These are phyloP conservation scores for Solanum phureja DNA, from an alignment of 257 asterid genomes.

Conservation along the genomic window DNA sequence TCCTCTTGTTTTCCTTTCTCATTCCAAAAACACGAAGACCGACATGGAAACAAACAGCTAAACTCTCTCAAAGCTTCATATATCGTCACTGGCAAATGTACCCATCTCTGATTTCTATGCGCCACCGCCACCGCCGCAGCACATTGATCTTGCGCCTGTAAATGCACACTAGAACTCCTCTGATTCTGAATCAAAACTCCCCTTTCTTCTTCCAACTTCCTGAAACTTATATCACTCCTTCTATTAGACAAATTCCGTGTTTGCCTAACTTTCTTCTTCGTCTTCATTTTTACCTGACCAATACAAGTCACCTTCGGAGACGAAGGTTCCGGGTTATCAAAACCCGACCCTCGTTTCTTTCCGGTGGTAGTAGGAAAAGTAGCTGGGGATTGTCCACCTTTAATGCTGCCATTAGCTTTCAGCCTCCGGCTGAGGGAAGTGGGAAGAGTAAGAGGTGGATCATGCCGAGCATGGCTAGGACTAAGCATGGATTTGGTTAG, in stretches of 20 bases:
- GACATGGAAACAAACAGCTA: conserved; percentile 77
- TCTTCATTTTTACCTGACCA: conserved; percentile 87
- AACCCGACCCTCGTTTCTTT: conserved; percentile 47
- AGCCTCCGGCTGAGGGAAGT: conserved; percentile 81
- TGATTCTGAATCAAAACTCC: conserved; percentile 4
- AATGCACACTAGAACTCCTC: conserved; percentile 27
- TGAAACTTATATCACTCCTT: conserved; percentile 45
- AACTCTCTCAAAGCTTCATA: conserved; percentile 74
- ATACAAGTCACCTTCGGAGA: conserved; percentile 97
- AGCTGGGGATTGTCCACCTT: conserved; percentile 66
- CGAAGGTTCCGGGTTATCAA: conserved; percentile 88
- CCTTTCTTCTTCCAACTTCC: conserved; percentile 31
- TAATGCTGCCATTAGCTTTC: conserved; percentile 59
- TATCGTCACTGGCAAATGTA: conserved; percentile 71
- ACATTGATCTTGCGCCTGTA: conserved; percentile 38
- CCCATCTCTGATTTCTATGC: conserved; percentile 84
- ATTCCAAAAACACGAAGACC: conserved; percentile 45
- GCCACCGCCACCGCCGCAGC: conserved; percentile 15
- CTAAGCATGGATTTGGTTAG: conserved; percentile 39
- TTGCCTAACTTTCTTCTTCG: conserved; percentile 66
- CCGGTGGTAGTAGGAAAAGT: conserved; percentile 30
- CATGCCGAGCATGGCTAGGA: conserved; percentile 37
- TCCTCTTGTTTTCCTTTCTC: conserved; percentile 24
- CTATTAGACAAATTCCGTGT: conserved; percentile 51
- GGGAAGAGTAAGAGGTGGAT: conserved; percentile 46